Evolutionary conservation across 306 rosid genomes (phyloP).

Genomic region (Castanospermum australe): DNA sequence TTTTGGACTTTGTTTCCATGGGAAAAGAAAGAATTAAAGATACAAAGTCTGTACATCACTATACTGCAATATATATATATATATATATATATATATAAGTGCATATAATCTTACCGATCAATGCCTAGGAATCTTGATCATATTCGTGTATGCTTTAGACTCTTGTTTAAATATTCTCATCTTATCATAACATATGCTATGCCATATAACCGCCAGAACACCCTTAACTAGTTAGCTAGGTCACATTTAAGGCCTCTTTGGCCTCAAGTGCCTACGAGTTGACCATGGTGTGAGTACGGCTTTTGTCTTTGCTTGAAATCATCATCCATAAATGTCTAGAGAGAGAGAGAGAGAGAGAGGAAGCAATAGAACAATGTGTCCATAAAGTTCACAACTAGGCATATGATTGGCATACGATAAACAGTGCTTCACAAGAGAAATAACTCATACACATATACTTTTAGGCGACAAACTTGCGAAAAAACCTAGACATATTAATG

Average conservation of each 20-base stretch:
- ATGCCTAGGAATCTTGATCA: not conserved
- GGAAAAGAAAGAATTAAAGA: not conserved
- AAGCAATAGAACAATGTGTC: constrained; percentile 20
- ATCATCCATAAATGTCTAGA: constrained; percentile 30
- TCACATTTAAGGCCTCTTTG: constrained; percentile 27
- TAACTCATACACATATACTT: constrained; percentile 20
- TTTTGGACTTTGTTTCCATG: not conserved
- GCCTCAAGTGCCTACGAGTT: constrained; percentile 37
- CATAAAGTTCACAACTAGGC: constrained; percentile 34
- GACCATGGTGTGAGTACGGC: constrained; percentile 40
- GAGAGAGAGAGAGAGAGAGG: not conserved
- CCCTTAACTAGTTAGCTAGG: constrained; percentile 6
- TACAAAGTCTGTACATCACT: not conserved
- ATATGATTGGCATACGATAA: constrained; percentile 35
- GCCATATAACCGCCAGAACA: constrained; percentile 11
- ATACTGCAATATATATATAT: not conserved
- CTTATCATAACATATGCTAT: not conserved
- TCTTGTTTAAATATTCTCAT: not conserved
- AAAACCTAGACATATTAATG: constrained; percentile 33
- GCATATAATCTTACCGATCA: not conserved
- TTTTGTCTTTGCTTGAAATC: constrained; percentile 34
- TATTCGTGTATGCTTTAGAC: not conserved
- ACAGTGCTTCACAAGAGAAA: constrained; percentile 4
- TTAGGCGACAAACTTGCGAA: constrained; percentile 43
- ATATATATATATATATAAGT: not conserved